Evolutionary conservation across 805 yeast species (phyloP), one percentile per base, ranked within the genome.

Genomic region (Geotrichum ghanense): DNA sequence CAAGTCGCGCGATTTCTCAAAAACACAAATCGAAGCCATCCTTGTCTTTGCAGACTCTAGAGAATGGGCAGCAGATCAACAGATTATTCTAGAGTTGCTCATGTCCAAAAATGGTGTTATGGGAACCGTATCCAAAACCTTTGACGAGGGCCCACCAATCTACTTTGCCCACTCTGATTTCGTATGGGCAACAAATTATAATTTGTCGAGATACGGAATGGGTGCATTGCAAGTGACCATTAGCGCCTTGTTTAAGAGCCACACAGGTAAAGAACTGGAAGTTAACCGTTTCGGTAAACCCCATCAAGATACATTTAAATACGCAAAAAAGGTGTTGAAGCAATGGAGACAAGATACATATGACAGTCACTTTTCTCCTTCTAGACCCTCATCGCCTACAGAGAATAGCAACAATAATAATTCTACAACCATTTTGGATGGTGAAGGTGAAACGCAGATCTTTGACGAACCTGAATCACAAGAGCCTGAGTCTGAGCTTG

Each of bases 31-130:
- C 51, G 89, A 87, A 52, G 94, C 90, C 12, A 82, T 87, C 48
- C 68, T 87, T 60, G 95, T 86, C 41, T 87, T 87, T 70, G 95
- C 95, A 9, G 96, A 87, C 67, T 80, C 92, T 5, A 75, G 94
- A 66, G 87, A 85, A 60, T 85, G 94, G 94, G 95, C 95, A 40
- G 87, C 86, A 23, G 95, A 87, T 64, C 88, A 85, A 64, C 96
- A 87, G 64, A 84, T 87, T 60, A 84, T 86, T 51, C 69, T 85
- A 60, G 96, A 87, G 59, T 69, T 87, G 56, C 71, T 87, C 46
- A 69, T 86, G 63, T 79, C 88, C 47, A 75, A 83, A 55, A 68
- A 75, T 49, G 96, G 96, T 57, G 77, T 74, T 39, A 82, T 87
- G 88, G 95, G 95, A 39, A 87, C 96, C 3, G 71, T 75, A 40